Percentiles rank a stretch among this genome's conserved stretches.
These are phyloP conservation scores for Cryphonectria japonica DNA, from an alignment of 2,329 filamentous ascomycete species.

Conservation along the genomic window DNA sequence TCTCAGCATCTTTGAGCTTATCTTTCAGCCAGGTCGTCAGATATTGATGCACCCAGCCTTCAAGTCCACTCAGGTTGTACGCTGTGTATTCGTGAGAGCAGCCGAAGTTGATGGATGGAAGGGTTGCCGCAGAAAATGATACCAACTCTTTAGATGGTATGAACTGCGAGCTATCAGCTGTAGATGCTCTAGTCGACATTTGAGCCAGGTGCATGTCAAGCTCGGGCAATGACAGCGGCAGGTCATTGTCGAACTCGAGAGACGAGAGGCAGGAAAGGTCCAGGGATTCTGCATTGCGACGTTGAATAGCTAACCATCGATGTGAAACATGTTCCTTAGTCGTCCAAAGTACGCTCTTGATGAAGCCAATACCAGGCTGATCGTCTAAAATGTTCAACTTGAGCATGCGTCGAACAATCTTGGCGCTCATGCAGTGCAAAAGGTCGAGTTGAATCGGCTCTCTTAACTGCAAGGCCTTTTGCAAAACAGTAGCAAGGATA, in stretches of 20 bases:
- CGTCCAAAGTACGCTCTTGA: not conserved
- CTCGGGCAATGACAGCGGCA: not conserved
- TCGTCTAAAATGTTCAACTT: slow-evolving; percentile 40
- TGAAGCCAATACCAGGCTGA: not conserved
- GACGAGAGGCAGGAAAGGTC: not conserved
- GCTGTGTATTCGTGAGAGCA: not conserved
- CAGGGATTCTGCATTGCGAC: not conserved
- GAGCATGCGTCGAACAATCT: slow-evolving; percentile 46
- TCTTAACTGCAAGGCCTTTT: slow-evolving; percentile 24
- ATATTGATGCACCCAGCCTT: slow-evolving; percentile 2
- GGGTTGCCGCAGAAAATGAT: not conserved
- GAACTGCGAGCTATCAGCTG: not conserved
- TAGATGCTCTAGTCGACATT: not conserved
- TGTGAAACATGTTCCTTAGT: not conserved
- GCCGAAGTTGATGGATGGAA: not conserved
- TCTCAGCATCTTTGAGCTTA: not conserved
- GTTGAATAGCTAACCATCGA: not conserved
- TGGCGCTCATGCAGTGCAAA: slow-evolving; percentile 47
- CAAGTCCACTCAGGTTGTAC: slow-evolving; percentile 1
- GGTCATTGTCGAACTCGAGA: slow-evolving; percentile 7
- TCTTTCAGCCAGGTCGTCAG: not conserved
- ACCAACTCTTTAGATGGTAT: not conserved
- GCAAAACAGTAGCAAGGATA: slow-evolving; percentile 45
- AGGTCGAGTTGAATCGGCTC: slow-evolving; percentile 31
- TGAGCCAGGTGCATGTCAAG: not conserved